Evolutionary conservation across 2,329 filamentous ascomycete species (phyloP), one percentile per base, ranked within the genome.

Genomic region (Ophiostoma quercus): DNA sequence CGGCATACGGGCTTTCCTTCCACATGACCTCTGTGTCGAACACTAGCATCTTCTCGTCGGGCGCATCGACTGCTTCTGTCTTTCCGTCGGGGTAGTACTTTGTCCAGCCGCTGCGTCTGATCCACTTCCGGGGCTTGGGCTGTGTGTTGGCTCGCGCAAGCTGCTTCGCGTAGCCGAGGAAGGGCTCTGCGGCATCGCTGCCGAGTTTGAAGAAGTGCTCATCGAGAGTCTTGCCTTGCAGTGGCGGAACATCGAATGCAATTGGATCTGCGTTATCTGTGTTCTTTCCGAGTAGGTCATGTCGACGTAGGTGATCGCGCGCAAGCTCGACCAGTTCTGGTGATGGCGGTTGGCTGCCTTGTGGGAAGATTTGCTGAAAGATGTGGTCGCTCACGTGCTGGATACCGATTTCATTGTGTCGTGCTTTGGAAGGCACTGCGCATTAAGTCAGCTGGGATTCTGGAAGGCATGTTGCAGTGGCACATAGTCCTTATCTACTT

Each of bases 1-100:
- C 92, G 0, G 96, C 93, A 78, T 92, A 99, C 0, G 91, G 89
- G 74, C 90, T 94, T 77, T 95, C 88, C 77, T 96, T 96, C 86
- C 90, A 99, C 90, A 99, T 89, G 66, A 97, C 94, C 79, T 99
- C 95, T 0, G 94, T 96, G 79, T 99, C 95, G 75, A 99, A 99
- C 51, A 91, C 94, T 69, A 98, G 82, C 84, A 94, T 89, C 3
- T 86, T 81, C 77, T 95, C 94, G 72, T 94, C 84, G 0, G 96
- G 95, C 11, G 88, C 87, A 72, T 90, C 88, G 4, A 97, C 87
- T 2, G 84, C 78, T 77, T 95, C 91, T 19, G 84, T 85, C 14
- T 81, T 83, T 29, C 92, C 93, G 77, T 96, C 90, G 1, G 82
- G 77, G 73, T 90, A 84, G 80, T 99, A 99, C 79, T 93, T 97